Evolutionary conservation across 2,329 filamentous ascomycete species (phyloP).

Genomic region (Botryotinia calthae): DNA sequence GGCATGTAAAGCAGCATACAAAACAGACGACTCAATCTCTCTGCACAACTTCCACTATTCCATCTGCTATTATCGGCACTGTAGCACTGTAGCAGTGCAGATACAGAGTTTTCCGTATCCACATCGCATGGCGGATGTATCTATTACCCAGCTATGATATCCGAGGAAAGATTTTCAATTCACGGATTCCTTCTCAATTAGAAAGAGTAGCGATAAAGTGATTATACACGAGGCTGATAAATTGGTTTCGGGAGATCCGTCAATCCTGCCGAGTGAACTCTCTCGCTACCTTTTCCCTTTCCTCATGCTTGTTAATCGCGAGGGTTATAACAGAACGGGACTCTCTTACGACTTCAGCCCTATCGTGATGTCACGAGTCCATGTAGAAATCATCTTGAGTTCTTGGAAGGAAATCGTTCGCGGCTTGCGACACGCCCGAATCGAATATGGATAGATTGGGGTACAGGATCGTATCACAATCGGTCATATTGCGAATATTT

Average conservation of each 20-base stretch:
- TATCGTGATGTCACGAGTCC: too few species aligned
- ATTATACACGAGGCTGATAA: constrained; percentile 49
- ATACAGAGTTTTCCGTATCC: constrained; percentile 48
- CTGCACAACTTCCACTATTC: constrained; percentile 45
- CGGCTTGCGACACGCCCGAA: too few species aligned
- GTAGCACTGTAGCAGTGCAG: constrained; percentile 48
- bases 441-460: background rate
- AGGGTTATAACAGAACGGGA: too few species aligned
- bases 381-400: too few species aligned
- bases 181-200: constrained; percentile 39
- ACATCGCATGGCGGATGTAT: constrained; percentile 50
- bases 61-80: constrained; percentile 51
- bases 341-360: too few species aligned
- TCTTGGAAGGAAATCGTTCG: too few species aligned
- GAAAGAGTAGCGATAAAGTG: constrained; percentile 46
- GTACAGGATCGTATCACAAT: constrained; percentile 23
- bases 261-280: constrained; percentile 45
- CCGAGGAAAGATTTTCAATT: constrained; percentile 57
- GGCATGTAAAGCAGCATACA: constrained; percentile 48
- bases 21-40: constrained; percentile 44
- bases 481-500: constrained; percentile 45
- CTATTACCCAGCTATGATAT: constrained; percentile 59
- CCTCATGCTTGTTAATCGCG: background rate
- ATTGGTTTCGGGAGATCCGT: constrained; percentile 62
- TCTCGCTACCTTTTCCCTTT: constrained; percentile 13